phyloP scores from a whole-genome alignment of 2,329 filamentous ascomycete species.

The Fusarium praegraminearum region DNA sequence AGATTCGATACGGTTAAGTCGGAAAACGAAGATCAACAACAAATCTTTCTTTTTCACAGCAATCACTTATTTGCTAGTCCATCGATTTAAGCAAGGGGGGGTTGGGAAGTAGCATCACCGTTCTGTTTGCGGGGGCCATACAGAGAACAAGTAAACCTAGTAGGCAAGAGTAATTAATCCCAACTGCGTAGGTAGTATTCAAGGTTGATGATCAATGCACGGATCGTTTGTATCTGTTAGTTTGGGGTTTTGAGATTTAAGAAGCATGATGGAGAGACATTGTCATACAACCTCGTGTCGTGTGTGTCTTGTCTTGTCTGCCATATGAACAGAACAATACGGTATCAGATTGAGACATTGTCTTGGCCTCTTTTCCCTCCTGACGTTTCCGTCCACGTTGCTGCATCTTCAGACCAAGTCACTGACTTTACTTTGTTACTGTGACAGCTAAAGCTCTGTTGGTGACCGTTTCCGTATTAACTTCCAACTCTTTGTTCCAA shows the following conservation, averaged over 20 bases:
- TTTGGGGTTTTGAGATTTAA: background rate
- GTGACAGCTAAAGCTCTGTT: background rate
- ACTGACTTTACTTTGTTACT: background rate
- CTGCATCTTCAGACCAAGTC: constrained; percentile 23
- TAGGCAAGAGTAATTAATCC: background rate
- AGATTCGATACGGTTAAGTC: constrained; percentile 16
- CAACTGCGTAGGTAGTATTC: constrained; percentile 12
- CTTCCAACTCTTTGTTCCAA: constrained; percentile 3
- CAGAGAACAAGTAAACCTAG: background rate
- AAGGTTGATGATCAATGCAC: constrained; percentile 33
- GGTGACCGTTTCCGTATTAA: constrained; percentile 1
- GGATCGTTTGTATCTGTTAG: constrained; percentile 5
- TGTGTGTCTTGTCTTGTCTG: background rate
- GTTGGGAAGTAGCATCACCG: constrained; percentile 11
- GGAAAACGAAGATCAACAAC: constrained; percentile 1
- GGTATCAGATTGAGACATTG: constrained; percentile 13
- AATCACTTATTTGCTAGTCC: background rate
- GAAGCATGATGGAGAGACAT: background rate
- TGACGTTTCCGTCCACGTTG: constrained; percentile 25
- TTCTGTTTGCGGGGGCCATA: constrained; percentile 11
- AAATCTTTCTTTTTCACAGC: constrained; percentile 3
- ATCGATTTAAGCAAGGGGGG: constrained; percentile 6
- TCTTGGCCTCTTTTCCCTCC: constrained; percentile 26
- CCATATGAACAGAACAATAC: background rate
- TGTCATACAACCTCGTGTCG: background rate